A percentile compares a stretch with the other conserved stretches of the same genome.
Evolutionary conservation across 129 eudicot genomes (phyloP).

Genomic region (Pittosporum tobira): DNA sequence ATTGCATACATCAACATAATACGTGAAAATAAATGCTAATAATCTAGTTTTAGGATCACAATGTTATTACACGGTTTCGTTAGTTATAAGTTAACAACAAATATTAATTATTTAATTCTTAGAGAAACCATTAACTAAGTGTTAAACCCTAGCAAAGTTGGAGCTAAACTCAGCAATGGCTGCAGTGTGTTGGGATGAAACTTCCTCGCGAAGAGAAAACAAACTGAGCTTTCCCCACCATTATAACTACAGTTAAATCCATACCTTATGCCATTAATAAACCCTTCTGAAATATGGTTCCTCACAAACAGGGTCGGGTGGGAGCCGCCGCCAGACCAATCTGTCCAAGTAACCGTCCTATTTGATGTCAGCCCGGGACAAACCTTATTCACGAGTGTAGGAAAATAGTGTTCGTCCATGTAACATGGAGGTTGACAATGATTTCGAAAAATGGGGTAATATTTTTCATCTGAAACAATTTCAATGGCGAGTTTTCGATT

Average conservation of each 20-base stretch:
- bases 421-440: slow-evolving; percentile 86
- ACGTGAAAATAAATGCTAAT: too few relatives aligned
- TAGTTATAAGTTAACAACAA: too few relatives aligned
- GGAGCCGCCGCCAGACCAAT: slow-evolving; percentile 75
- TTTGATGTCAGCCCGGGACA: slow-evolving; percentile 52
- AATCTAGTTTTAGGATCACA: too few relatives aligned
- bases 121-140: neutral
- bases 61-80: too few relatives aligned
- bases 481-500: slow-evolving; percentile 50
- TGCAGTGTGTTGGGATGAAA: slow-evolving; percentile 72
- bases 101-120: too few relatives aligned
- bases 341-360: slow-evolving; percentile 71
- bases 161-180: slow-evolving; percentile 55
- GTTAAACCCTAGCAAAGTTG: slow-evolving; percentile 40
- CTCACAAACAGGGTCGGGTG: slow-evolving; percentile 51
- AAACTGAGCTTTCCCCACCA: slow-evolving; percentile 30
- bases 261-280: slow-evolving; percentile 31
- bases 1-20: too few relatives aligned
- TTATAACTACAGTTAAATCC: slow-evolving; percentile 48
- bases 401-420: slow-evolving; percentile 93
- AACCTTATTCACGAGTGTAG: slow-evolving; percentile 58
- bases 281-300: slow-evolving; percentile 35
- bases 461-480: slow-evolving; percentile 46
- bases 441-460: slow-evolving; percentile 40
- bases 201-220: slow-evolving; percentile 87